Percentiles rank a stretch among this genome's conserved stretches.
Conservation (phyloP, 441 rosid species). For the Gossypium lobatum region DNA sequence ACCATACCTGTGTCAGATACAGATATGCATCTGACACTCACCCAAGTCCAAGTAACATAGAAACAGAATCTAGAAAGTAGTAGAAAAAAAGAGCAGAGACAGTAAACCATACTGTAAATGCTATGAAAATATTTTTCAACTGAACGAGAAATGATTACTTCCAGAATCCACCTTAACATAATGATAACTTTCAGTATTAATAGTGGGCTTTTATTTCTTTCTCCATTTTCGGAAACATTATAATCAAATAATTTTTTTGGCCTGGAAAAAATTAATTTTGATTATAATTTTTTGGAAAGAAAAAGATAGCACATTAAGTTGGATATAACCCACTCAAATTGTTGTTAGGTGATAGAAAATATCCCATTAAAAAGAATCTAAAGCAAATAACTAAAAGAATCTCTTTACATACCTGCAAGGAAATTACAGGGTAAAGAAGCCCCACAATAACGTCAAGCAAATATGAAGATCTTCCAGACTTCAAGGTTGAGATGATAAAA, state of each 20-base stretch:
- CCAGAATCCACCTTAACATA: conserved; percentile 5
- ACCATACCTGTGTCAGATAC: too few species aligned
- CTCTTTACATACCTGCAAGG: conserved; percentile 68
- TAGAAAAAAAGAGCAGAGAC: background rate
- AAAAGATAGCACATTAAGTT: background rate
- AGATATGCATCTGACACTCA: background rate
- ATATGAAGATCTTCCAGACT: conserved; percentile 94
- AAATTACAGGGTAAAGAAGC: conserved; percentile 79
- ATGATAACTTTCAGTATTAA: conserved; percentile 1
- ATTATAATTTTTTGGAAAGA: background rate
- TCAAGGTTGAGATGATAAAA: conserved; percentile 79
- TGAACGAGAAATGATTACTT: background rate
- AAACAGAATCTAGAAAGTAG: background rate
- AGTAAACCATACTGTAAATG: background rate
- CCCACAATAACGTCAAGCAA: conserved; percentile 73
- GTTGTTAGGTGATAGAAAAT: background rate
- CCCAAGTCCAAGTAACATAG: background rate
- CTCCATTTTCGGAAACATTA: background rate
- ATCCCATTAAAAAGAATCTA: background rate
- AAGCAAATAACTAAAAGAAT: conserved; percentile 9
- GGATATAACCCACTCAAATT: background rate
- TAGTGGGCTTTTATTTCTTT: background rate
- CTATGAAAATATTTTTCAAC: background rate
- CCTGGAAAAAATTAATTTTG: background rate
- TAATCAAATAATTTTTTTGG: background rate